Conservation (phyloP, 306 rosid species). For the Citrullus mucosospermus region DNA sequence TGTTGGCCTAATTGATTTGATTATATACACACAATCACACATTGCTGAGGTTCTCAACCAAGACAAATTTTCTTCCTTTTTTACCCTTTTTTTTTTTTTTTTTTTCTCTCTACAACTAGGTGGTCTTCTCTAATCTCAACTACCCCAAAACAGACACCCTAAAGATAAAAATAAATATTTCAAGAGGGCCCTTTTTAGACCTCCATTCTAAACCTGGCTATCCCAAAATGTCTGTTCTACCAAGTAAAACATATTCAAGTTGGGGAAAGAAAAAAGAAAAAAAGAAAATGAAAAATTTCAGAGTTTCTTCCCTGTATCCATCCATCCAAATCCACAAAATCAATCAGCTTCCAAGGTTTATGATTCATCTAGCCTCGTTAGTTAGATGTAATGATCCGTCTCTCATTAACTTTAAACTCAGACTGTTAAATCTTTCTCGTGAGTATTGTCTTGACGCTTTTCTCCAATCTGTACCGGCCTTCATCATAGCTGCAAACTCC, state of each 20-base stretch:
- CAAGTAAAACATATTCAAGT: not conserved
- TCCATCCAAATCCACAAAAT: not conserved
- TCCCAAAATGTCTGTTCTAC: constrained; percentile 2
- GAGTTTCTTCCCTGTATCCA: constrained; percentile 1
- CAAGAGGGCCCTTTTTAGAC: not conserved
- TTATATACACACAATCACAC: constrained; percentile 21
- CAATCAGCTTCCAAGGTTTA: not conserved
- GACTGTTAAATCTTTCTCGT: constrained; percentile 90
- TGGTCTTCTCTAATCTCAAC: not conserved
- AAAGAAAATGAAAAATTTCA: not conserved
- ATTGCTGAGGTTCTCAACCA: not conserved
- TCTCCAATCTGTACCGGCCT: constrained; percentile 97
- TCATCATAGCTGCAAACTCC: constrained; percentile 94
- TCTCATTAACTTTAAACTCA: constrained; percentile 82
- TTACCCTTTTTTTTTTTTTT: not conserved
- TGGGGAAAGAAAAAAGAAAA: not conserved
- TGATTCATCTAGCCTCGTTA: constrained; percentile 4
- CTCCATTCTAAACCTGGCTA: constrained; percentile 3
- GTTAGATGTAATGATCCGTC: constrained; percentile 79
- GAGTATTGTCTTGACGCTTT: constrained; percentile 94
- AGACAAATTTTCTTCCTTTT: not conserved
- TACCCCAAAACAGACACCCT: not conserved
- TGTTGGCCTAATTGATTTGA: constrained; percentile 10
- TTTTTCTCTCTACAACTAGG: not conserved
- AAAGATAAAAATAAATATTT: not conserved